Evolutionary conservation across 805 yeast genomes (phyloP).

Genomic region (Kluyveromyces dobzhanskii): DNA sequence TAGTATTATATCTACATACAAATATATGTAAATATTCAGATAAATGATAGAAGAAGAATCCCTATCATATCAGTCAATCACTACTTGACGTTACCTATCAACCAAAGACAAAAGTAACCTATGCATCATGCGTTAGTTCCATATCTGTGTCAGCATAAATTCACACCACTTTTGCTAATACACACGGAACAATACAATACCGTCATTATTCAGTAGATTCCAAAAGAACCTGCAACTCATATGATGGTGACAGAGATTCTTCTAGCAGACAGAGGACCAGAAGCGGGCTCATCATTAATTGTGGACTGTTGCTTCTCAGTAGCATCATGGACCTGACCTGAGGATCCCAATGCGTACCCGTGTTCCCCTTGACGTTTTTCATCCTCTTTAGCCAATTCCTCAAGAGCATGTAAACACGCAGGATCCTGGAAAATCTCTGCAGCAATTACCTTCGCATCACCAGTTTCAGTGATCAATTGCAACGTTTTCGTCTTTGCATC

Average conservation of each 20-base stretch:
- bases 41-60: no score
- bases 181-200: no score
- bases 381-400: background rate
- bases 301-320: no score
- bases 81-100: no score
- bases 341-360: background rate
- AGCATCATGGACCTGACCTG: constrained; percentile 1
- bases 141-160: no score
- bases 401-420: constrained; percentile 2
- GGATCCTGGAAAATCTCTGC: constrained; percentile 11
- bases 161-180: no score
- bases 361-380: background rate
- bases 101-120: no score
- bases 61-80: no score
- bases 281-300: background rate
- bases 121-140: no score
- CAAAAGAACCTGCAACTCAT: background rate
- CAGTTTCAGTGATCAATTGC: constrained; percentile 12
- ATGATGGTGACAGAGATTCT: constrained; percentile 11
- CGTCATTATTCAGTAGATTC: no score
- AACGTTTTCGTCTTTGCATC: constrained; percentile 11
- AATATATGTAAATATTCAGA: no score
- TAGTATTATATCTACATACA: no score
- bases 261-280: constrained; percentile 5
- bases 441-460: constrained; percentile 8